Conservation (phyloP, 257 asterid species). For the Nicotiana paniculata region DNA sequence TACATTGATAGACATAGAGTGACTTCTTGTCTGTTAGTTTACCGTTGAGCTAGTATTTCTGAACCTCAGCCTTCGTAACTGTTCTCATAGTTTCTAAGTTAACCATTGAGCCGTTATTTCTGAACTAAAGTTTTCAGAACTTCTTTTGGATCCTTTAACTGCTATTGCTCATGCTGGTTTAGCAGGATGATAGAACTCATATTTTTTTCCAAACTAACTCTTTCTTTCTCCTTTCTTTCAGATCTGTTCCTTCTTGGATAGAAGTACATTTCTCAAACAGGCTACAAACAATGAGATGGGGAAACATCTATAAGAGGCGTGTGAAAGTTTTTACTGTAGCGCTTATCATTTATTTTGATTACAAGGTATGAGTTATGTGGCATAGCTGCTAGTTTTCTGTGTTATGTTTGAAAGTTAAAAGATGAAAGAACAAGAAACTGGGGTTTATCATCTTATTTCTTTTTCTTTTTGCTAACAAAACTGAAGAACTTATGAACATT, state of each 20-base stretch:
- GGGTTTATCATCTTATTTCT: not conserved
- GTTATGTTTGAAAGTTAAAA: not conserved
- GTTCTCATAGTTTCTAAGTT: not conserved
- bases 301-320: slow-evolving; percentile 81
- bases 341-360: slow-evolving; percentile 73
- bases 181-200: not conserved
- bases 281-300: slow-evolving; percentile 62
- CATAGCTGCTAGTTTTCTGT: slow-evolving; percentile 6
- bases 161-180: not conserved
- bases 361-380: slow-evolving; percentile 53
- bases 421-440: not conserved
- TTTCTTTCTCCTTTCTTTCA: not conserved
- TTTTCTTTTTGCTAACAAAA: slow-evolving; percentile 3
- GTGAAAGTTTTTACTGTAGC: slow-evolving; percentile 78
- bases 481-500: slow-evolving; percentile 12
- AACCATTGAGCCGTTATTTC: not conserved
- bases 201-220: not conserved
- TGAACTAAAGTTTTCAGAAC: not conserved
- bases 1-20: not conserved
- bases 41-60: not conserved
- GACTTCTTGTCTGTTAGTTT: not conserved
- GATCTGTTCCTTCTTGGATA: not conserved
- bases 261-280: not conserved
- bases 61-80: not conserved
- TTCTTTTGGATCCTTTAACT: not conserved